Base-by-base conservation (phyloP, 179 eudicot genomes). In the Gypsophila paniculata region DNA sequence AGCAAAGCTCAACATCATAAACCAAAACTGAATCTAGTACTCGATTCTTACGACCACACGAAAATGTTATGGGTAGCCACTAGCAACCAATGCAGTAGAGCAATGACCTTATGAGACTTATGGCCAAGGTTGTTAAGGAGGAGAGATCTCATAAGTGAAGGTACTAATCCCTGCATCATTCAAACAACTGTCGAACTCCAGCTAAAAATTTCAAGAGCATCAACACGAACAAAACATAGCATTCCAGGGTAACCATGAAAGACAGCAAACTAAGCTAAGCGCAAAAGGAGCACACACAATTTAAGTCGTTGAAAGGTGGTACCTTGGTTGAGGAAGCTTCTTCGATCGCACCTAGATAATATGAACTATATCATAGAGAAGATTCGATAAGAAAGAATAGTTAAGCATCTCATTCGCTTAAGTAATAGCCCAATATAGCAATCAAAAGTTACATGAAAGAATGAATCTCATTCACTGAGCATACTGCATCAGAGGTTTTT, bases 371-470 rank as follows among this genome's bases (percentile, higher is more conserved):
- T 4, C 29, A 57, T 22, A 18, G 13, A 21, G 23, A 21, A 42
- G 29, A 21, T 22, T 60, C 64, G 15, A 26, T 15, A 6, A 36
- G 58, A 49, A 23, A 26, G n/a, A 67, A 26, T 22, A 68, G 23
- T 25, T 49, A 38, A 49, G 29, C 71, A 48, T 25, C 4, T 49
- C 17, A 5, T 26, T 25, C 48, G 17, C 10, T 7, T 68, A 4
- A 25, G 22, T 25, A 12, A 44, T 11, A 55, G 23, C 21, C 22
- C 29, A 61, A 42, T 55, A 55, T 60, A 13, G 9, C 5, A 44
- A 78, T 69, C 68, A 39, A 11, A 32, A 69, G 55, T 32, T 74
- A 63, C 22, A 65, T 36, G 39, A 74, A 70, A 70, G 57, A 74
- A 57, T 58, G 51, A 6, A 70, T 64, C 39, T 58, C 75, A 74